Evolutionary conservation across 2,329 filamentous ascomycete species (phyloP).

Genomic region (Colletotrichum chrysophilum): DNA sequence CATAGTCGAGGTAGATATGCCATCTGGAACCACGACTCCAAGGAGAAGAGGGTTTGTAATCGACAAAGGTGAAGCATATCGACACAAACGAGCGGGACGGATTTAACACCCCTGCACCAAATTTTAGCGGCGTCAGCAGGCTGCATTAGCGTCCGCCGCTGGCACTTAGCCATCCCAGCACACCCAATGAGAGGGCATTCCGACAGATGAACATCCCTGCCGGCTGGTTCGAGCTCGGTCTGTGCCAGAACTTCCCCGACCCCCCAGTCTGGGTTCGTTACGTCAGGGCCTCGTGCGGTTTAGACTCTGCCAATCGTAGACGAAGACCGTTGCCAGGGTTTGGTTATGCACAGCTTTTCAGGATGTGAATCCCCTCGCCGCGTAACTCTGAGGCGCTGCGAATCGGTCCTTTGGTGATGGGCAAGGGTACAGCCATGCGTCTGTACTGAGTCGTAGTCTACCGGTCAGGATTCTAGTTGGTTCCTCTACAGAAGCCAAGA

Average conservation of each 20-base stretch:
- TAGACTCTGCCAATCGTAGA: neutral
- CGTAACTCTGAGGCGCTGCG: neutral
- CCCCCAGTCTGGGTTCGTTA: neutral
- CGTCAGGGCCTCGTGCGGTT: neutral
- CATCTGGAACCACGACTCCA: neutral
- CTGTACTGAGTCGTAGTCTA: neutral
- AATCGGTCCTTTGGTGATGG: neutral
- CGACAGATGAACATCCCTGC: neutral
- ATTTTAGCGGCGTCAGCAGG: slow-evolving; percentile 12
- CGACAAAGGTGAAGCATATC: neutral
- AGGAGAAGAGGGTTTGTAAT: neutral
- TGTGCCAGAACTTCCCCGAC: neutral
- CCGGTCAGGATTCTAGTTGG: neutral
- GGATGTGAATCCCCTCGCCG: neutral
- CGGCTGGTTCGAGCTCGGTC: neutral
- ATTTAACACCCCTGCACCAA: neutral
- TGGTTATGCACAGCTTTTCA: neutral
- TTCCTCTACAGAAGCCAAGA: neutral
- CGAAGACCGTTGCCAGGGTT: neutral
- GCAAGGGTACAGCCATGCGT: neutral
- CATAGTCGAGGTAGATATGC: neutral
- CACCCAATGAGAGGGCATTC: neutral
- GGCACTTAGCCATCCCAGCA: neutral
- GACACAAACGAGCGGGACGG: neutral
- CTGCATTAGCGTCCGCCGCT: slow-evolving; percentile 17